A percentile compares a stretch with the other conserved stretches of the same genome.
phyloP scores from a whole-genome alignment of 1,139 yeast species.

The Suhomyces wounanorum region DNA sequence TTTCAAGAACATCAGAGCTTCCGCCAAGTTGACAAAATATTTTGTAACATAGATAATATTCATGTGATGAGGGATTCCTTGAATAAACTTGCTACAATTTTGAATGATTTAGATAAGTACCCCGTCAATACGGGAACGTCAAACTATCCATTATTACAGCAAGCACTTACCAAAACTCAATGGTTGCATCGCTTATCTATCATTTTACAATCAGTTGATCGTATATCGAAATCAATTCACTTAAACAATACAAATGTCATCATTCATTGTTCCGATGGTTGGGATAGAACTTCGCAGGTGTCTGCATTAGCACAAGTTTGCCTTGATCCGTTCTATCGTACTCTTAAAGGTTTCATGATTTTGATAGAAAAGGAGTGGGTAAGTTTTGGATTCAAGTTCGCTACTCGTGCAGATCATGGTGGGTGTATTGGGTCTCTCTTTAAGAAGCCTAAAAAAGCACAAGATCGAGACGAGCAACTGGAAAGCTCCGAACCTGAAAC shows the following conservation, averaged over 20 bases:
- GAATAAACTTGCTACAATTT: conserved; percentile 58
- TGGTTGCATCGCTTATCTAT: conserved; percentile 79
- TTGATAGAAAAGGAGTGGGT: conserved; percentile 94
- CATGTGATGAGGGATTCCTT: conserved; percentile 93
- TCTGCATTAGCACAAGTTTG: conserved; percentile 83
- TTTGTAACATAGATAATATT: conserved; percentile 89
- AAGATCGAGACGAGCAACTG: conserved; percentile 6
- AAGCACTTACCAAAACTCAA: conserved; percentile 60
- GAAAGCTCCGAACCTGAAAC: conserved; percentile 6
- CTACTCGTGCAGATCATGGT: conserved; percentile 78
- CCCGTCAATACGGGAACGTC: conserved; percentile 27
- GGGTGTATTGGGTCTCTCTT: conserved; percentile 48
- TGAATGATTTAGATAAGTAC: conserved; percentile 67
- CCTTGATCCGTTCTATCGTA: conserved; percentile 86
- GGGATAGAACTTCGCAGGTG: conserved; percentile 96
- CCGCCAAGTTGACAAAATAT: conserved; percentile 56
- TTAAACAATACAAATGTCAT: conserved; percentile 80
- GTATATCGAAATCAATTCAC: conserved; percentile 76
- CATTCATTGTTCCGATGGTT: conserved; percentile 96
- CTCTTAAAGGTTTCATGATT: conserved; percentile 82
- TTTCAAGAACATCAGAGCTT: conserved; percentile 10
- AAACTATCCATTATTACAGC: conserved; percentile 36
- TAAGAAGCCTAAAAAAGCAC: conserved; percentile 20
- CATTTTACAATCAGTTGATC: conserved; percentile 73
- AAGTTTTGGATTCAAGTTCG: conserved; percentile 89